Evolutionary conservation across 768 basidiomycete genomes (phyloP), one percentile per base, ranked within the genome.

Genomic region (Pulveroboletus sp.): DNA sequence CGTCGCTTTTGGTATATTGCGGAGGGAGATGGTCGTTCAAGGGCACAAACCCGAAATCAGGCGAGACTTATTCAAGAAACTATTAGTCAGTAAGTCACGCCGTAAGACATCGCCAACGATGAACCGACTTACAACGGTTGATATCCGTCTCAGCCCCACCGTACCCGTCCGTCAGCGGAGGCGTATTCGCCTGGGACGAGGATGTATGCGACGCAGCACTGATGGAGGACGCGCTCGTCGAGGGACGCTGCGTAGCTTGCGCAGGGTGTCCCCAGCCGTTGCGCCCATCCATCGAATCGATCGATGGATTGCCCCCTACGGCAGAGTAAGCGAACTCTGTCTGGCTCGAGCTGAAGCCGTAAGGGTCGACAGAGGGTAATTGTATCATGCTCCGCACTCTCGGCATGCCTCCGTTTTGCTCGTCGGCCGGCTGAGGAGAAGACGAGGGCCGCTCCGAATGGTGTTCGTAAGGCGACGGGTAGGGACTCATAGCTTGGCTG

Each of bases 401-500:
- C 55, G 86, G 86, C 55, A 89, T 76, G 21, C 68, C 73, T 12
- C 62, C 66, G 36, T 63, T 61, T 55, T 73, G 70, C 26, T 74
- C 74, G 18, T 74, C 84, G 48, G 77, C 70, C 26, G 84, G 84
- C 58, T 85, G 83, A 17, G 85, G 86, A 9, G 83, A 85, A 24
- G 84, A 81, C 47, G 84, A 86, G 1, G 82, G 83, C 36, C 86
- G 79, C 54, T 83, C 81, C 44, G 80, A 79, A 39, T 77, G 72
- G 47, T 83, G 79, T 51, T 82, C 83, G 67, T 91, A 92, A 39
- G 89, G 87, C 54, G 82, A 85, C 15, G 89, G 89, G 68, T 92
- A 92, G 11, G 89, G 89, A 59, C 83, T 86, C 76, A 92, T 83
- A 1, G 89, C 89, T 66, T 92, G 89, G 64, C 85, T 88, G 67